These are phyloP conservation scores for Fusarium stilboides DNA, from an alignment of 2,329 filamentous ascomycete genomes.

Conservation along the genomic window DNA sequence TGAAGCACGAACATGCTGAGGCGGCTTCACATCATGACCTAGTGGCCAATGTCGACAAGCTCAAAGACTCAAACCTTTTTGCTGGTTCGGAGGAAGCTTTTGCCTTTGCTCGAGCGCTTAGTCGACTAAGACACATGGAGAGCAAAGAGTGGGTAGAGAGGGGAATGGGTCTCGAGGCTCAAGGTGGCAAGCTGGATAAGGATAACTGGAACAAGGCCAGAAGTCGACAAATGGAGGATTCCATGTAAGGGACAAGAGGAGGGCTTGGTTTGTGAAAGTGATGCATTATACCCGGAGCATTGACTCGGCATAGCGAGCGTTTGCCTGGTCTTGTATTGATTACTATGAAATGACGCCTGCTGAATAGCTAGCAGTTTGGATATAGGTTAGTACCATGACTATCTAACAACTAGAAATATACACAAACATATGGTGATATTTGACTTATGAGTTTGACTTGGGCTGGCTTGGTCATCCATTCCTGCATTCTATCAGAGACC, in stretches of 20 bases:
- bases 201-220: slow-evolving; percentile 77
- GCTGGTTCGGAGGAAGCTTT: slow-evolving; percentile 96
- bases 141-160: slow-evolving; percentile 95
- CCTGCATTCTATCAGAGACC: neutral
- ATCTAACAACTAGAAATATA: slow-evolving; percentile 21
- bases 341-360: slow-evolving; percentile 33
- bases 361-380: slow-evolving; percentile 27
- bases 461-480: neutral
- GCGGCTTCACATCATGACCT: slow-evolving; percentile 89
- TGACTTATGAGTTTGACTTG: neutral
- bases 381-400: slow-evolving; percentile 20
- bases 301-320: slow-evolving; percentile 48
- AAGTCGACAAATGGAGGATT: slow-evolving; percentile 78
- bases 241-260: slow-evolving; percentile 63
- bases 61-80: slow-evolving; percentile 91
- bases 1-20: slow-evolving; percentile 61
- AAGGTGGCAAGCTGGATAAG: slow-evolving; percentile 75
- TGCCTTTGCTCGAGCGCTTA: slow-evolving; percentile 91
- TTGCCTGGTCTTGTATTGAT: slow-evolving; percentile 47
- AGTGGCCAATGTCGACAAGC: slow-evolving; percentile 84
- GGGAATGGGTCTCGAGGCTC: slow-evolving; percentile 76
- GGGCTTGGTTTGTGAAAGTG: slow-evolving; percentile 24
- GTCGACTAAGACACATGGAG: slow-evolving; percentile 90
- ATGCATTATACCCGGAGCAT: slow-evolving; percentile 52
- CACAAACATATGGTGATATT: slow-evolving; percentile 10